Evolutionary conservation across 1,284 basidiomycete genomes (phyloP).

Genomic region (Porodaedalea pini): DNA sequence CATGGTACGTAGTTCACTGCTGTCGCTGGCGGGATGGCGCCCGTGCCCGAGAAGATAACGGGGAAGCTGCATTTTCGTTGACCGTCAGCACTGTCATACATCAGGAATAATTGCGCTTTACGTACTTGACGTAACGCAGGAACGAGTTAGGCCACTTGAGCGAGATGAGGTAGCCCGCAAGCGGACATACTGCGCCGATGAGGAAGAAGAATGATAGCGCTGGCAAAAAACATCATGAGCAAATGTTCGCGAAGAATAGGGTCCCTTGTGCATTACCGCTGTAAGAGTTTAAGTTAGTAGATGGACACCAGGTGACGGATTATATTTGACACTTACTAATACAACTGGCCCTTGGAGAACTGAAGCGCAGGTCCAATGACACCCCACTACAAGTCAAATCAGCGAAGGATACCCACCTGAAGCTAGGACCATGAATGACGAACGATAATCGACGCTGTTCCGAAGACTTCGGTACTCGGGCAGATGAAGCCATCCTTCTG

Average conservation of each 20-base stretch:
- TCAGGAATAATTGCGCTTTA: too few relatives aligned
- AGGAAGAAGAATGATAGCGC: conserved; percentile 45
- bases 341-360: conserved; percentile 36
- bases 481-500: conserved; percentile 39
- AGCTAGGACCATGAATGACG: conserved; percentile 23
- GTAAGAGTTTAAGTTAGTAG: background rate
- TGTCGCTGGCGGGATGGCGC: conserved; percentile 42
- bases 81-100: too few relatives aligned
- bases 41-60: conserved; percentile 38
- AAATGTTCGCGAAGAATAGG: background rate
- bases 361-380: conserved; percentile 39
- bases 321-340: conserved; percentile 26
- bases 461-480: conserved; percentile 35
- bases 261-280: background rate
- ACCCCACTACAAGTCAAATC: conserved; percentile 26
- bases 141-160: conserved; percentile 42
- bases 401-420: background rate
- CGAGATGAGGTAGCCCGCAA: conserved; percentile 40
- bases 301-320: background rate
- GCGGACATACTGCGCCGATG: conserved; percentile 41
- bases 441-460: conserved; percentile 37
- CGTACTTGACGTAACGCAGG: conserved; percentile 46
- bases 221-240: background rate
- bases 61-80: conserved; percentile 25
- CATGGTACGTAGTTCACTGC: conserved; percentile 40